phyloP scores from a whole-genome alignment of 306 rosid species.

The Trichosanthes truncata region DNA sequence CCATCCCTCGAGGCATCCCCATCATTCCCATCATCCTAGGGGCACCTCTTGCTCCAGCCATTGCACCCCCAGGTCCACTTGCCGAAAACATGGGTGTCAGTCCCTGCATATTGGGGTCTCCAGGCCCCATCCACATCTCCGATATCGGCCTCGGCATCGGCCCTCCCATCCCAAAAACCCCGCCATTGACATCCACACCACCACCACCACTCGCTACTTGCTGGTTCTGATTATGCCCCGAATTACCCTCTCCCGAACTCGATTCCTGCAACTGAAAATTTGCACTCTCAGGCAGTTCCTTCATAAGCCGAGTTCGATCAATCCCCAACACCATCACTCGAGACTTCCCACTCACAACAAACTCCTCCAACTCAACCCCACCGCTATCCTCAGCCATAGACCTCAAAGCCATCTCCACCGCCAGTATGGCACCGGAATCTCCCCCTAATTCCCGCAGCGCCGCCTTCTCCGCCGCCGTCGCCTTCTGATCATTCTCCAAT shows the following conservation, averaged over 20 bases:
- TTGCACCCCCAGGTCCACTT: conserved; percentile 22
- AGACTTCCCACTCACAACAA: conserved; percentile 83
- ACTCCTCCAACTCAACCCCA: conserved; percentile 77
- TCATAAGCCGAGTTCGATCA: conserved; percentile 63
- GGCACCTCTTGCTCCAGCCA: conserved; percentile 45
- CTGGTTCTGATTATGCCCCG: conserved; percentile 31
- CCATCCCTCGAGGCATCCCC: conserved; percentile 55
- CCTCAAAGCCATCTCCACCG: conserved; percentile 89
- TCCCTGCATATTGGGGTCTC: conserved; percentile 44
- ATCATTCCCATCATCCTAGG: conserved; percentile 56
- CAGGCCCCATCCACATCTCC: conserved; percentile 74
- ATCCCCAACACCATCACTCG: conserved; percentile 72
- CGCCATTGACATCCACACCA: conserved; percentile 35
- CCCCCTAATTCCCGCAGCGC: conserved; percentile 77
- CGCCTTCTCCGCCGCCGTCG: conserved; percentile 47
- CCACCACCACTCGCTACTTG: conserved; percentile 12
- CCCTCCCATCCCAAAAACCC: conserved; percentile 54
- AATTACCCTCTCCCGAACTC: conserved; percentile 36
- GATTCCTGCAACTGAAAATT: conserved; percentile 35
- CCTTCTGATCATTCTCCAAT: conserved; percentile 61
- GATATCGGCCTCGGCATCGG: conserved; percentile 45
- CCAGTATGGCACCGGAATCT: conserved; percentile 63
- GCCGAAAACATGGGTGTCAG: conserved; percentile 51
- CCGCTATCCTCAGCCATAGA: conserved; percentile 84
- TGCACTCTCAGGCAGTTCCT: conserved; percentile 75